Percentiles rank a stretch among this genome's conserved stretches.
Evolutionary conservation across 371 early-diverging fungal species (phyloP).

Genomic region (Apophysomyces elegans): DNA sequence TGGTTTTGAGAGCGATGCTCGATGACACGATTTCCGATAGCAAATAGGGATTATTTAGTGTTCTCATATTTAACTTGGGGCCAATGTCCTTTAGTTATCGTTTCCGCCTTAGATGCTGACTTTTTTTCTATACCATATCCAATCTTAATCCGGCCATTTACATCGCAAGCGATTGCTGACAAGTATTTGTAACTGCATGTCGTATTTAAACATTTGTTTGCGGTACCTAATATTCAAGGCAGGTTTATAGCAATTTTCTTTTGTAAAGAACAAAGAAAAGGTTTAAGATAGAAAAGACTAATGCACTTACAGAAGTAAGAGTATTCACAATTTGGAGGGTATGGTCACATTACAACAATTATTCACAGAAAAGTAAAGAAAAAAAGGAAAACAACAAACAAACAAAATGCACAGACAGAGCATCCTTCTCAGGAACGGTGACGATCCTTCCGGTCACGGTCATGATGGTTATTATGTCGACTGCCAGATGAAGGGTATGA

Average conservation of each 20-base stretch:
- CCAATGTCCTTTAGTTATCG: too few relatives aligned
- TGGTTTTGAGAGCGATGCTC: too few relatives aligned
- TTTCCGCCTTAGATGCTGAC: too few relatives aligned
- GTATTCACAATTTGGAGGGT: constrained; percentile 8
- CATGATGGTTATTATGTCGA: constrained; percentile 3
- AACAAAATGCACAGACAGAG: neutral
- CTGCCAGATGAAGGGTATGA: constrained; percentile 7
- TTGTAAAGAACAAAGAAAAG: neutral
- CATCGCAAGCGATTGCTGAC: too few relatives aligned
- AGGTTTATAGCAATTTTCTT: neutral
- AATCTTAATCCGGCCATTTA: too few relatives aligned
- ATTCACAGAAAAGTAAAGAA: neutral
- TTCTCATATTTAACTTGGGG: too few relatives aligned
- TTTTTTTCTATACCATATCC: too few relatives aligned
- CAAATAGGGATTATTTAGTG: too few relatives aligned
- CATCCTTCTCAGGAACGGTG: neutral
- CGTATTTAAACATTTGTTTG: too few relatives aligned
- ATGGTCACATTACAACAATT: constrained; percentile 8
- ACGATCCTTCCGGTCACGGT: constrained; percentile 9
- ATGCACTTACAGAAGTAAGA: constrained; percentile 1
- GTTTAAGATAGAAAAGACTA: neutral
- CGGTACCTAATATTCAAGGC: too few relatives aligned
- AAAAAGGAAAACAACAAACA: neutral
- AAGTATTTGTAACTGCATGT: too few relatives aligned
- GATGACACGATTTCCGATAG: too few relatives aligned